Evolutionary conservation across 768 basidiomycete species (phyloP), one percentile per base, ranked within the genome.

Genomic region (Trametes coccinea): DNA sequence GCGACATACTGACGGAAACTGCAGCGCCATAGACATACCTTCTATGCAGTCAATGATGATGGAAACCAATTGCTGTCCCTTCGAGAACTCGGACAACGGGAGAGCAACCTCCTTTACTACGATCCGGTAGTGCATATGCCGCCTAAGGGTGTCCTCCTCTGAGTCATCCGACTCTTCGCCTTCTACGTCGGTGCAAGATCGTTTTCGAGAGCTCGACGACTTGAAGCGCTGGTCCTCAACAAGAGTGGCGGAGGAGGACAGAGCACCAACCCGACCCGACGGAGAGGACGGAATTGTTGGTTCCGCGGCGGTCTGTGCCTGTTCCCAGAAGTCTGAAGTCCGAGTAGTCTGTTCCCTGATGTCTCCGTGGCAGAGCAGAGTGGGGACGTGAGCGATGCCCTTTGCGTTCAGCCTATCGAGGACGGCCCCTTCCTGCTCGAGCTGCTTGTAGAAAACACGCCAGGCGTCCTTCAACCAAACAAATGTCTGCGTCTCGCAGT

Each of bases 401-500:
- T 22, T 17, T 2, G 14, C 16, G 31, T 56, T 37, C 13, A 61
- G 52, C n/a, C 4, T 16, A 1, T 14, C n/a, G 14, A 61, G 39
- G 30, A 31, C 10, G 50, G 37, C 41, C 17, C 62, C 62, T 39
- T 63, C 62, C n/a, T 27, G 34, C 14, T 44, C 45, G 5, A 59
- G 5, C 5, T 27, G 5, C 16, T 46, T 30, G 44, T 56, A 52
- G 53, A 40, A 14, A 6, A 29, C 27, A 3, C 62, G 50, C 62
- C 62, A 63, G 0, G 51, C 34, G 31, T 63, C 62, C 52, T 63
- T 63, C 41, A 63, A 45, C 41, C 41, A 63, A 1, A 54, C 56
- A 41, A 63, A 59, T 2, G 9, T 4, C 14, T 40, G 10, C 11
- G 56, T 34, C 3, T 14, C 3, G 10, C n/a, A 6, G 33, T 63